Base-by-base conservation (phyloP, 129 eudicot genomes). In the Silybum marianum region DNA sequence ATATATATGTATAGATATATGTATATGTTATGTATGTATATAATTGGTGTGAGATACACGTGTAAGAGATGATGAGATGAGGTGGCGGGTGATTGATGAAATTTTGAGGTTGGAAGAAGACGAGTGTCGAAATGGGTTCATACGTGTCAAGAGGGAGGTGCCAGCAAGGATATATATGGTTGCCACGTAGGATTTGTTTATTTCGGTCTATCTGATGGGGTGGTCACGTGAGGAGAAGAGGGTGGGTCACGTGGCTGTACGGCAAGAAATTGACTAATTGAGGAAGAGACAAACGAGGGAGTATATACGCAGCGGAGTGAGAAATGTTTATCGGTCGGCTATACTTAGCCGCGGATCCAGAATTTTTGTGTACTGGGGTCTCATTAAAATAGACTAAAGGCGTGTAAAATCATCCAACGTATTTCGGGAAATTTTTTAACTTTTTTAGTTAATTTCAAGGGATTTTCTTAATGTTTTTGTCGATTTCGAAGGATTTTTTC, bases 51-150 rank as follows among this genome's bases (percentile, higher is more conserved):
- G 16, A 19, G 36, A 1, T 12, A 67, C 16, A 67, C 16, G 70
- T 12, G 62, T 10, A 10, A 18, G 23, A 25, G 63, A 42, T 48
- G 84, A 80, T 70, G 82, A 63, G 38, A 48, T 72, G 91, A 83
- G 30, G 96, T 88, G 92, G 83, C 89, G 34, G n/a, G 26, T 48
- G 86, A 79, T 82, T 34, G 83, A 67, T 28, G 68, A 10, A n/a
- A 18, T 58, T 18, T 6, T 39, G 63, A 67, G 34, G 25, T 58
- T 70, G 82, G 58, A 24, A 36, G 26, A 21, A 9, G 71, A 32
- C 81, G 65, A 32, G 75, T 75, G 88, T 72, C 38, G 68, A 70
- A 23, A 26, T 26, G 82, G 78, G 23, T 22, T 30, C 83, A 72
- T 23, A 83, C 83, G 83, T 72, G 86, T 83, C 86, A 71, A 21